A percentile compares a stretch with the other conserved stretches of the same genome.
phyloP scores from a whole-genome alignment of 805 yeast species.

The Ogataea ramenticola region DNA sequence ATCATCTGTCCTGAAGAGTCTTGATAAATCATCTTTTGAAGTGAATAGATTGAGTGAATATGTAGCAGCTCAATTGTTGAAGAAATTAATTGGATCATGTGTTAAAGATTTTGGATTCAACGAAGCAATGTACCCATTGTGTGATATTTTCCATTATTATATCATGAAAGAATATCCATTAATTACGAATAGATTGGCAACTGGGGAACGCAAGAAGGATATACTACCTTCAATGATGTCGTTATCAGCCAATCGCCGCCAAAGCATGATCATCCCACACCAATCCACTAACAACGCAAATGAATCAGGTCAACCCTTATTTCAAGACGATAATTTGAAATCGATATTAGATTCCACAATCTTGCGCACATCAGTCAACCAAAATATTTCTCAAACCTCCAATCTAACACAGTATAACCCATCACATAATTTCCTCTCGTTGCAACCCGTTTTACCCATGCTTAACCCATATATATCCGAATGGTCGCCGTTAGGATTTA shows the following conservation, averaged over 20 bases:
- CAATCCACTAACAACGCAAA: too few relatives aligned
- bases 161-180: slow-evolving; percentile 61
- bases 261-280: background rate
- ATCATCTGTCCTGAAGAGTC: slow-evolving; percentile 37
- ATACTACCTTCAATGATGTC: background rate
- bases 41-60: slow-evolving; percentile 36
- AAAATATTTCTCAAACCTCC: background rate
- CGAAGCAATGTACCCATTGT: slow-evolving; percentile 50
- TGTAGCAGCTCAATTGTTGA: slow-evolving; percentile 47
- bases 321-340: background rate
- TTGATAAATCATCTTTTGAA: slow-evolving; percentile 33
- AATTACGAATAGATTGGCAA: slow-evolving; percentile 29
- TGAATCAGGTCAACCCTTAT: background rate
- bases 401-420: background rate
- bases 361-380: background rate
- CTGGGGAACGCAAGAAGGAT: background rate
- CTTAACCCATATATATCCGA: background rate
- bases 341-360: background rate
- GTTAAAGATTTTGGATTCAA: slow-evolving; percentile 80
- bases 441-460: slow-evolving; percentile 1
- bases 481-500: background rate
- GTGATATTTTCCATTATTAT: slow-evolving; percentile 60
- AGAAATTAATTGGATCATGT: slow-evolving; percentile 59
- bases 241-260: background rate
- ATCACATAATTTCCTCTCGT: background rate